Conservation (phyloP, 768 basidiomycete genomes). For the Termitomyces sp. region DNA sequence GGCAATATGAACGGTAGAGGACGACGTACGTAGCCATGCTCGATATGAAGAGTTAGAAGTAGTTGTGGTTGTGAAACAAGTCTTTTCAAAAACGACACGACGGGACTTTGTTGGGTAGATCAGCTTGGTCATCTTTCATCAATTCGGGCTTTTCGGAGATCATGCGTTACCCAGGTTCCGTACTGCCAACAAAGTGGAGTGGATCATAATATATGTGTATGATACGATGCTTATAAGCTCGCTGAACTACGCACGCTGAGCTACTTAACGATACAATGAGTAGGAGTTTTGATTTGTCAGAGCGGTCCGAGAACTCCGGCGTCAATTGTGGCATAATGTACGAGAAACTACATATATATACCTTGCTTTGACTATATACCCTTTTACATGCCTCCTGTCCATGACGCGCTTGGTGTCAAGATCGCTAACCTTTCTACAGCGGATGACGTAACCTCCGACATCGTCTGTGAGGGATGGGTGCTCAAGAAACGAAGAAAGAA, state of each 20-base stretch:
- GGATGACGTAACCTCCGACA: conserved; percentile 10
- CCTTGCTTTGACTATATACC: background rate
- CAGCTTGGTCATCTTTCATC: conserved; percentile 22
- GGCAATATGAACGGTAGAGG: background rate
- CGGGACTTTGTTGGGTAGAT: too few relatives aligned
- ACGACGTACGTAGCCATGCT: conserved; percentile 37
- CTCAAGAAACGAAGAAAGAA: conserved; percentile 84
- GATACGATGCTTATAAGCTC: background rate
- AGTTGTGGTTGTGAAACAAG: conserved; percentile 26
- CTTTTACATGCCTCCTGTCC: conserved; percentile 1
- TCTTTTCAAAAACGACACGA: too few relatives aligned
- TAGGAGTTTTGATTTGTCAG: background rate
- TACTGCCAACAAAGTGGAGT: background rate
- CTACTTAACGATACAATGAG: too few relatives aligned
- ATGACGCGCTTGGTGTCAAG: background rate
- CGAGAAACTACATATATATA: background rate
- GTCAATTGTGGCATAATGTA: too few relatives aligned
- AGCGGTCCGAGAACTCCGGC: background rate
- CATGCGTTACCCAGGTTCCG: background rate
- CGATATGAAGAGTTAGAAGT: conserved; percentile 33
- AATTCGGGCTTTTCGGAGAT: conserved; percentile 9
- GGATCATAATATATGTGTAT: too few relatives aligned
- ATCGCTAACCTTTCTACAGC: background rate
- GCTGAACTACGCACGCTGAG: background rate
- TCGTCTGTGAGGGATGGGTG: conserved; percentile 70